Conservation (phyloP, 2,329 filamentous ascomycete genomes). For the Shiraia bambusicola region DNA sequence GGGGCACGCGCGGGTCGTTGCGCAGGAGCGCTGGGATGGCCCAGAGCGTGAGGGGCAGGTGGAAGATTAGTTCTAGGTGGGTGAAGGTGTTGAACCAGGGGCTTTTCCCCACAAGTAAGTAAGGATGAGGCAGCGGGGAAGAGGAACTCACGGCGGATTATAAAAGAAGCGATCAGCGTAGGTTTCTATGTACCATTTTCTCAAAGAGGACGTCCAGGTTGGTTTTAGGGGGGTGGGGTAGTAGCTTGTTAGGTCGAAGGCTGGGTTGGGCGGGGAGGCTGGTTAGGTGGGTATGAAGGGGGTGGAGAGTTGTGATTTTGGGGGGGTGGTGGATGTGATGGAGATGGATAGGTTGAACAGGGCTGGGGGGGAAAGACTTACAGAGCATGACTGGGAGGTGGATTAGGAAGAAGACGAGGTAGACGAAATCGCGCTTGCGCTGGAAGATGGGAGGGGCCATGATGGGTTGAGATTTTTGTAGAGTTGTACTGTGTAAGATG, state of each 20-base stretch:
- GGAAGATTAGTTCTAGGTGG: conserved; percentile 61
- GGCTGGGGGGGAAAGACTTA: conserved; percentile 37
- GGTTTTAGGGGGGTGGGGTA: conserved; percentile 57
- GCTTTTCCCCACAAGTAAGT: conserved; percentile 11
- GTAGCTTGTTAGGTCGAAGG: conserved; percentile 61
- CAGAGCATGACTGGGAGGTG: conserved; percentile 64
- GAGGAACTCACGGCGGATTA: conserved; percentile 48
- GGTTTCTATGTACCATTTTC: conserved; percentile 59
- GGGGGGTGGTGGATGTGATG: neutral
- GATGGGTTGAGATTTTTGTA: neutral
- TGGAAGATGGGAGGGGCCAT: conserved; percentile 38
- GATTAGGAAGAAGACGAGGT: conserved; percentile 62
- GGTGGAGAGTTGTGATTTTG: neutral
- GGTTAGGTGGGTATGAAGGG: conserved; percentile 1
- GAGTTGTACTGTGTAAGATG: no score
- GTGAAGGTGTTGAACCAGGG: conserved; percentile 61
- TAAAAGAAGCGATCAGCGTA: conserved; percentile 67
- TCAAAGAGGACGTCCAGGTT: conserved; percentile 52
- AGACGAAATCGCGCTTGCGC: conserved; percentile 50
- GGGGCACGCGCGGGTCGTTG: conserved; percentile 60
- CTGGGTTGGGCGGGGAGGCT: conserved; percentile 40
- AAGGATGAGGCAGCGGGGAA: neutral
- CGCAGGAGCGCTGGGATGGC: conserved; percentile 56
- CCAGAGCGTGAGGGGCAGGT: conserved; percentile 63
- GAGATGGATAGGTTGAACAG: neutral